Conservation (phyloP, 768 basidiomycete species). For the Pleurotus tuoliensis region DNA sequence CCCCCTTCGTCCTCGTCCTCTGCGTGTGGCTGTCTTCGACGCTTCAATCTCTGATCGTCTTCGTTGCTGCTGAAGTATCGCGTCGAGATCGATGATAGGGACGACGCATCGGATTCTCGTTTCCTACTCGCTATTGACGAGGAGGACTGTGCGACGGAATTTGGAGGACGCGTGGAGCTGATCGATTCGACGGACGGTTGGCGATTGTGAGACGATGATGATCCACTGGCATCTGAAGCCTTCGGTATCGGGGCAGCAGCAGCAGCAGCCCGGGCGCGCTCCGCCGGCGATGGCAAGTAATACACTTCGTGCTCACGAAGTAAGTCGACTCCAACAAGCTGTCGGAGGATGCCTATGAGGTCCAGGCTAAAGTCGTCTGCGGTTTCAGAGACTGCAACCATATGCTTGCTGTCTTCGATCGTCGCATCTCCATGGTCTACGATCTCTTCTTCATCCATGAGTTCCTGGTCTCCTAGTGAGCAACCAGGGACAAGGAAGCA, state of each 20-base stretch:
- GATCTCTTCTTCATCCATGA: conserved; percentile 60
- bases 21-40: background rate
- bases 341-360: conserved; percentile 52
- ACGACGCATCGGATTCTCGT: background rate
- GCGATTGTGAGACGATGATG: conserved; percentile 8
- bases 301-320: conserved; percentile 63
- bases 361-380: conserved; percentile 48
- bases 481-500: conserved; percentile 69
- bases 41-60: background rate
- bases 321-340: conserved; percentile 62
- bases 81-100: background rate
- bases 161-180: conserved; percentile 20
- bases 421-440: conserved; percentile 57
- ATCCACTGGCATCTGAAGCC: conserved; percentile 7
- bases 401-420: conserved; percentile 41
- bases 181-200: conserved; percentile 14
- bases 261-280: conserved; percentile 22
- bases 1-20: background rate
- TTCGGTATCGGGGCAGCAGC: conserved; percentile 14
- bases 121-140: conserved; percentile 8
- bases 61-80: background rate
- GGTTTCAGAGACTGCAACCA: conserved; percentile 46
- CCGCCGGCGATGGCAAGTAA: conserved; percentile 52
- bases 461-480: conserved; percentile 49
- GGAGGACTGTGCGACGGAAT: conserved; percentile 11